phyloP scores from a whole-genome alignment of 352 stramenopile genomes.

The Hyaloperonospora arabidopsidis region DNA sequence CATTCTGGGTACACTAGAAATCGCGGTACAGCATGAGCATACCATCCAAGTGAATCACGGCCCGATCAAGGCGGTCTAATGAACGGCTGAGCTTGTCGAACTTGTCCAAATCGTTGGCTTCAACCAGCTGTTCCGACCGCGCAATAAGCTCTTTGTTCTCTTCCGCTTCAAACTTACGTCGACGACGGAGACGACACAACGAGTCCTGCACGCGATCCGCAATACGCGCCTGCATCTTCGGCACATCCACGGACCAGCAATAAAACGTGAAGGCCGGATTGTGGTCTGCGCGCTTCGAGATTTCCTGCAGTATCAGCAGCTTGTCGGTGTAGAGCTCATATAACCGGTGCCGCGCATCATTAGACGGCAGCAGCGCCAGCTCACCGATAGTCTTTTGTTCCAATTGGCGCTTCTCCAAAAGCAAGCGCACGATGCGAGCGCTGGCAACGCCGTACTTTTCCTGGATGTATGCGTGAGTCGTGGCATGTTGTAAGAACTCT shows the following conservation, averaged over 20 bases:
- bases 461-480: constrained; percentile 70
- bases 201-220: constrained; percentile 62
- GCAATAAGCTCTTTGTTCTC: constrained; percentile 86
- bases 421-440: constrained; percentile 74
- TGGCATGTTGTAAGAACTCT: constrained; percentile 65
- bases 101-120: constrained; percentile 77
- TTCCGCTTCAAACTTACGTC: constrained; percentile 69
- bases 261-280: constrained; percentile 86
- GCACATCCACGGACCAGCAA: constrained; percentile 77
- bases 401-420: constrained; percentile 82
- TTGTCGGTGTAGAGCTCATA: constrained; percentile 76
- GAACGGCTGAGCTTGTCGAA: constrained; percentile 83
- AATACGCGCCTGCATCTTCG: constrained; percentile 52
- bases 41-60: constrained; percentile 72
- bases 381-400: constrained; percentile 84
- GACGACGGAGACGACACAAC: constrained; percentile 58
- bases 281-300: constrained; percentile 82
- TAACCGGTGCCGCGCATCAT: constrained; percentile 70
- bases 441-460: constrained; percentile 77
- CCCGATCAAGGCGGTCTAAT: constrained; percentile 76
- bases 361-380: constrained; percentile 71
- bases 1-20: constrained; percentile 44
- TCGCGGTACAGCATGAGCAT: constrained; percentile 87
- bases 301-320: constrained; percentile 78
- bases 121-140: constrained; percentile 79